Conservation (phyloP, 2,329 filamentous ascomycete genomes). For the Aspergillus carbonarius region DNA sequence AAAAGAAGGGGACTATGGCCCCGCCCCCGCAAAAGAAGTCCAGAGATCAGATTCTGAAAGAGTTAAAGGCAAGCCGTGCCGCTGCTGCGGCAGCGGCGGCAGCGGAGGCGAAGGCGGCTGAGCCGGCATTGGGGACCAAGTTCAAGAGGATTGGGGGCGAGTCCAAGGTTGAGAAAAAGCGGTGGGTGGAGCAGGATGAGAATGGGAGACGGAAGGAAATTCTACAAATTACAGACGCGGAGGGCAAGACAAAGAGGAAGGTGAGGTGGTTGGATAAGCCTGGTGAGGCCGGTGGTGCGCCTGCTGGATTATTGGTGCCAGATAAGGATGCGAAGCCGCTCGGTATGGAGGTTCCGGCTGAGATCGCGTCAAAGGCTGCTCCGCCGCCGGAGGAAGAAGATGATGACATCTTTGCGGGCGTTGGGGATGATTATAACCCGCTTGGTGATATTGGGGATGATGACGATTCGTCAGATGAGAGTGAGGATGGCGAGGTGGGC, state of each 20-base stretch:
- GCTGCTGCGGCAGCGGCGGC: conserved; percentile 41
- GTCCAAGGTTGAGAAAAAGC: conserved; percentile 48
- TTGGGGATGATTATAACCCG: conserved; percentile 61
- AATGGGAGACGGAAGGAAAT: conserved; percentile 55
- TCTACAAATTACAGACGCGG: conserved; percentile 57
- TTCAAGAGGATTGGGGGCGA: conserved; percentile 54
- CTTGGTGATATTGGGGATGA: conserved; percentile 54
- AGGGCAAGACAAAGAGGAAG: conserved; percentile 63
- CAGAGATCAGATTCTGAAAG: conserved; percentile 59
- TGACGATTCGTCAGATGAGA: conserved; percentile 44
- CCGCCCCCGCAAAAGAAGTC: conserved; percentile 50
- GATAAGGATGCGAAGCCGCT: conserved; percentile 50
- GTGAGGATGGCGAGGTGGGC: conserved; percentile 26
- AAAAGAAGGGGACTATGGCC: conserved; percentile 56
- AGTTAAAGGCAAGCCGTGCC: conserved; percentile 56
- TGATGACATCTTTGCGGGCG: conserved; percentile 63
- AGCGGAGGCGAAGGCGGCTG: conserved; percentile 43
- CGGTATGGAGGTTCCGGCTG: conserved; percentile 51
- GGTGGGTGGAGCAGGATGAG: conserved; percentile 57
- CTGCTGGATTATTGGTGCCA: conserved; percentile 38
- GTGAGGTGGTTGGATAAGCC: conserved; percentile 53
- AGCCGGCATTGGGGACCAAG: conserved; percentile 53
- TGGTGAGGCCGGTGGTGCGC: conserved; percentile 22
- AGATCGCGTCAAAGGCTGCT: conserved; percentile 37
- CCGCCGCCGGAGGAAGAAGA: conserved; percentile 48